These are phyloP conservation scores for Sporothrix globosa DNA, from an alignment of 2,329 filamentous ascomycete species.

Conservation along the genomic window DNA sequence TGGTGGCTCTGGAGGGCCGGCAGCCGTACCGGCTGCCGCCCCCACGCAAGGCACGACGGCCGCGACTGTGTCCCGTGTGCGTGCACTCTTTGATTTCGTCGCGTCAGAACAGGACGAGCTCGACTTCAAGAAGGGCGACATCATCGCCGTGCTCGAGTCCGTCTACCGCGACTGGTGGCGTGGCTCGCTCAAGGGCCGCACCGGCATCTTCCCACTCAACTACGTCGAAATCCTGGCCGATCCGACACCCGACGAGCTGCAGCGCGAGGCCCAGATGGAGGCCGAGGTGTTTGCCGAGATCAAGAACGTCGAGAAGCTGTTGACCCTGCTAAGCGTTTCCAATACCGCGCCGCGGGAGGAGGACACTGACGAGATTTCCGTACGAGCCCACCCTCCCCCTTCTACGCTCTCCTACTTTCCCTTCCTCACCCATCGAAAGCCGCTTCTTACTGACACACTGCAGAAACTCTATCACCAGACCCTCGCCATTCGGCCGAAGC, in stretches of 20 bases:
- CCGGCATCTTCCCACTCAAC: slow-evolving; percentile 96
- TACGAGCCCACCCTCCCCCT: slow-evolving; percentile 45
- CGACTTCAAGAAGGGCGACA: slow-evolving; percentile 94
- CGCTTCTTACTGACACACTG: background rate
- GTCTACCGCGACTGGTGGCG: slow-evolving; percentile 99
- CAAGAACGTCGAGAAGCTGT: slow-evolving; percentile 68
- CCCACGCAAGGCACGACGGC: slow-evolving; percentile 80
- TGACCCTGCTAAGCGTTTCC: slow-evolving; percentile 88
- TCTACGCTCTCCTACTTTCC: background rate
- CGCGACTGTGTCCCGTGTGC: slow-evolving; percentile 91
- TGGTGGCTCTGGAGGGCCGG: slow-evolving; percentile 40
- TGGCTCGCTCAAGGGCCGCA: slow-evolving; percentile 89
- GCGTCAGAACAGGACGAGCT: slow-evolving; percentile 93
- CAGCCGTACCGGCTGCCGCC: background rate
- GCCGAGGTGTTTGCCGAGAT: slow-evolving; percentile 67
- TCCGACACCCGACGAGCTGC: slow-evolving; percentile 89
- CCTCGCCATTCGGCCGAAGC: slow-evolving; percentile 88
- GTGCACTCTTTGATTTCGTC: slow-evolving; percentile 91
- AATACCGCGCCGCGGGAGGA: slow-evolving; percentile 78
- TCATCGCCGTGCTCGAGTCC: slow-evolving; percentile 95
- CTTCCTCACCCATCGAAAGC: background rate
- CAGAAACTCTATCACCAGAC: slow-evolving; percentile 88
- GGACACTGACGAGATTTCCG: slow-evolving; percentile 96
- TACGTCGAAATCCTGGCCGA: slow-evolving; percentile 98
- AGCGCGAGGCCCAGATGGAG: slow-evolving; percentile 96